phyloP scores from a whole-genome alignment of 306 rosid species.

The Malus fusca region DNA sequence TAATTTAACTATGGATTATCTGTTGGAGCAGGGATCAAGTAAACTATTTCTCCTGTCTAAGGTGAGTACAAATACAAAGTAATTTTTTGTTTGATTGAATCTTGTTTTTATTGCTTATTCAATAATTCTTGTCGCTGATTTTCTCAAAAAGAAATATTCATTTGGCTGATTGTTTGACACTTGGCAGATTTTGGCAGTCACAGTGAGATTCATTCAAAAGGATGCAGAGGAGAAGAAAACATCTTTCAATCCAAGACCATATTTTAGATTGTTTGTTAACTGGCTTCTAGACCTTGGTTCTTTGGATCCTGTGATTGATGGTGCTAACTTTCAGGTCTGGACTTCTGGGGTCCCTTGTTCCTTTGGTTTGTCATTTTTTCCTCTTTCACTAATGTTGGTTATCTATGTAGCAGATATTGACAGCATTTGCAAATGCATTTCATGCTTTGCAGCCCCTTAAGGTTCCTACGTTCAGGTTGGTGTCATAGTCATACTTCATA shows the following conservation, averaged over 20 bases:
- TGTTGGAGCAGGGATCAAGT: conserved; percentile 65
- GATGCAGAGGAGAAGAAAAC: conserved; percentile 90
- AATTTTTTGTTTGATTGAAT: background rate
- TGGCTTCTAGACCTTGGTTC: conserved; percentile 92
- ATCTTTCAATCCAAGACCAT: conserved; percentile 80
- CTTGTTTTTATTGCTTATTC: background rate
- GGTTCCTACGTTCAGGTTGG: conserved; percentile 90
- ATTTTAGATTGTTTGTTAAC: conserved; percentile 81
- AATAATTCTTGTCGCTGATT: background rate
- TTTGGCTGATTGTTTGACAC: conserved; percentile 15
- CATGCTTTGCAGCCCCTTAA: conserved; percentile 93
- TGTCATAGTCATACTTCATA: background rate
- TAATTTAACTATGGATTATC: background rate
- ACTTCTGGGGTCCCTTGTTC: background rate
- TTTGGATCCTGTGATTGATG: conserved; percentile 74
- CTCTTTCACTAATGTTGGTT: conserved; percentile 13
- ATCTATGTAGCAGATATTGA: conserved; percentile 60
- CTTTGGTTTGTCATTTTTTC: conserved; percentile 2
- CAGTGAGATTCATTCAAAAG: conserved; percentile 64
- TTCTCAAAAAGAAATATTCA: too few relatives aligned
- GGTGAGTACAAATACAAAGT: conserved; percentile 35
- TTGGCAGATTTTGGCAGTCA: conserved; percentile 69
- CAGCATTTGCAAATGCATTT: conserved; percentile 74
- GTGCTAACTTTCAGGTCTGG: conserved; percentile 87
- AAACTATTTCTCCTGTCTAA: conserved; percentile 60